phyloP scores from a whole-genome alignment of 495 filamentous ascomycete genomes.

The Friedmanniomyces endolithicus region DNA sequence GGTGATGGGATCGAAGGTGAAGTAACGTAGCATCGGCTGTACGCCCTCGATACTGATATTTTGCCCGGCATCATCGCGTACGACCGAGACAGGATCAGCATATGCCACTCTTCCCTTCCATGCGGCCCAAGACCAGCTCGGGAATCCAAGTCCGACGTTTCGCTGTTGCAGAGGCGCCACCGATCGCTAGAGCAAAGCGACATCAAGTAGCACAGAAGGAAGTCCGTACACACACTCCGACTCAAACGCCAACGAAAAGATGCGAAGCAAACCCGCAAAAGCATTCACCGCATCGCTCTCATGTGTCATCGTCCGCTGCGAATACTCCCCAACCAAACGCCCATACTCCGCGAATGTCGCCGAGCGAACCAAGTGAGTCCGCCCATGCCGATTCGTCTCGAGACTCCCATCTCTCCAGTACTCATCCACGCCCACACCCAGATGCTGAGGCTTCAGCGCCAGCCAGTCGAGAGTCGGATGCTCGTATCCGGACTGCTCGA shows the following conservation, averaged over 20 bases:
- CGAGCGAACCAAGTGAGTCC: background rate
- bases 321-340: background rate
- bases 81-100: background rate
- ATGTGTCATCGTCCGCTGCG: background rate
- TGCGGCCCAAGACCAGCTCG: slow-evolving; percentile 1
- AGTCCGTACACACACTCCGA: background rate
- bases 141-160: background rate
- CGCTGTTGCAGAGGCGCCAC: background rate
- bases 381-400: background rate
- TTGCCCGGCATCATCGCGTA: background rate
- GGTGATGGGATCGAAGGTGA: background rate
- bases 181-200: background rate
- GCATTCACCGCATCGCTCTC: slow-evolving; percentile 2
- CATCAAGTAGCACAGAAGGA: background rate
- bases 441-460: background rate
- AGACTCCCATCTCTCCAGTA: background rate
- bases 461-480: background rate
- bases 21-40: slow-evolving; percentile 2
- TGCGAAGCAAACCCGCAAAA: background rate
- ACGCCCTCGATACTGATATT: background rate
- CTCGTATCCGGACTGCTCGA: background rate
- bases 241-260: background rate
- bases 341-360: background rate
- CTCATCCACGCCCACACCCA: background rate
- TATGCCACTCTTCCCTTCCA: background rate